phyloP scores from a whole-genome alignment of 164 flowering plant species.

The Warburgia ugandensis region DNA sequence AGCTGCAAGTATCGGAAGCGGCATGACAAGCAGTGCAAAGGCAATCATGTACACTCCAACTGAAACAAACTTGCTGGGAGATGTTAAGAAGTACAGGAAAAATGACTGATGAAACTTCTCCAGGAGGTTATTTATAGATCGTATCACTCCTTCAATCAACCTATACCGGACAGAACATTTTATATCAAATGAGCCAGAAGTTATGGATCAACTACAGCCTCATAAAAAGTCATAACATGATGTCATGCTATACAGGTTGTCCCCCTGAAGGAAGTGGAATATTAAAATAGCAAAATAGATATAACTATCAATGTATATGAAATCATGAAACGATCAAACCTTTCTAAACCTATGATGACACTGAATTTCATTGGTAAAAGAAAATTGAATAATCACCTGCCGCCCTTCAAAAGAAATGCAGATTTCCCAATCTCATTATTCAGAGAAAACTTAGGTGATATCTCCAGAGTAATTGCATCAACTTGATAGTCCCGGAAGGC shows the following conservation, averaged over 20 bases:
- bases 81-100: slow-evolving; percentile 78
- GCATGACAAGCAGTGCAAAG: slow-evolving; percentile 73
- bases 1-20: slow-evolving; percentile 87
- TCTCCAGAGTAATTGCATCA: slow-evolving; percentile 77
- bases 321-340: not conserved
- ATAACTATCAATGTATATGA: not conserved
- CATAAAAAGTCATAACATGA: too few species aligned
- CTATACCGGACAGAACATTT: slow-evolving; percentile 33
- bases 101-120: slow-evolving; percentile 98
- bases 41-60: slow-evolving; percentile 97
- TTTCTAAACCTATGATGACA: too few species aligned
- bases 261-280: slow-evolving; percentile 1
- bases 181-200: not conserved
- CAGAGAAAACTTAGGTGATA: slow-evolving; percentile 45
- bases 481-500: slow-evolving; percentile 91
- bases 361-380: too few species aligned
- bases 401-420: slow-evolving; percentile 60
- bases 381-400: slow-evolving; percentile 39
- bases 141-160: slow-evolving; percentile 80
- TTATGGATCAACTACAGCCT: too few species aligned
- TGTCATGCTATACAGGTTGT: too few species aligned
- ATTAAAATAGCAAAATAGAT: not conserved
- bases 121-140: slow-evolving; percentile 90
- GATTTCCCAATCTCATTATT: slow-evolving; percentile 27
- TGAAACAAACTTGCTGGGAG: slow-evolving; percentile 76